phyloP scores from a whole-genome alignment of 2,329 filamentous ascomycete genomes.

The Rutstroemia sp. region DNA sequence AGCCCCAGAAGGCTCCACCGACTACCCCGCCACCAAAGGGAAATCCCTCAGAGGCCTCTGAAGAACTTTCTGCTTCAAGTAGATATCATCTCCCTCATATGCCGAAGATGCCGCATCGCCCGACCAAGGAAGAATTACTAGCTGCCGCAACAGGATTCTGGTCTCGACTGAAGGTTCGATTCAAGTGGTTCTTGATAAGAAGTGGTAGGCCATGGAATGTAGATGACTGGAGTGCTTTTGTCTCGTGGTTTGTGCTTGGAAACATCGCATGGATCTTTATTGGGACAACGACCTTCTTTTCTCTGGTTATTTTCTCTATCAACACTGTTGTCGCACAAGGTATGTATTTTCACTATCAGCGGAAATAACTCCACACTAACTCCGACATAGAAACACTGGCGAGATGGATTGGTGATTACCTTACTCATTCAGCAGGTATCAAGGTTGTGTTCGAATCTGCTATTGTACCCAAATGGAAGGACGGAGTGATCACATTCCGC shows the following conservation, averaged over 20 bases:
- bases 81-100: slow-evolving; percentile 52
- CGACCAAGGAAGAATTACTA: slow-evolving; percentile 87
- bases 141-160: slow-evolving; percentile 89
- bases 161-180: slow-evolving; percentile 80
- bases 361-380: not conserved
- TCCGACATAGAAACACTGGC: slow-evolving; percentile 69
- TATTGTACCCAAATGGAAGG: slow-evolving; percentile 92
- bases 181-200: slow-evolving; percentile 97
- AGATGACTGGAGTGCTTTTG: slow-evolving; percentile 92
- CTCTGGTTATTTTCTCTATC: slow-evolving; percentile 78
- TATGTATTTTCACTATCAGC: slow-evolving; percentile 34
- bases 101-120: slow-evolving; percentile 74
- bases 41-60: not conserved
- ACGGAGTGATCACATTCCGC: slow-evolving; percentile 91
- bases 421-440: slow-evolving; percentile 87
- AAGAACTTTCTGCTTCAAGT: slow-evolving; percentile 21
- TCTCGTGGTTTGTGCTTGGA: slow-evolving; percentile 90
- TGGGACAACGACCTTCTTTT: slow-evolving; percentile 96
- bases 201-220: slow-evolving; percentile 90
- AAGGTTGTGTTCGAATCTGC: slow-evolving; percentile 96
- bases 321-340: slow-evolving; percentile 96
- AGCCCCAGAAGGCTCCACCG: slow-evolving; percentile 16
- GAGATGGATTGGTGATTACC: slow-evolving; percentile 87
- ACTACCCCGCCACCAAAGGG: slow-evolving; percentile 13
- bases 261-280: slow-evolving; percentile 95